Evolutionary conservation across 73 alveolate species (phyloP), one percentile per base, ranked within the genome.

Genomic region (Paramecium octaurelia): DNA sequence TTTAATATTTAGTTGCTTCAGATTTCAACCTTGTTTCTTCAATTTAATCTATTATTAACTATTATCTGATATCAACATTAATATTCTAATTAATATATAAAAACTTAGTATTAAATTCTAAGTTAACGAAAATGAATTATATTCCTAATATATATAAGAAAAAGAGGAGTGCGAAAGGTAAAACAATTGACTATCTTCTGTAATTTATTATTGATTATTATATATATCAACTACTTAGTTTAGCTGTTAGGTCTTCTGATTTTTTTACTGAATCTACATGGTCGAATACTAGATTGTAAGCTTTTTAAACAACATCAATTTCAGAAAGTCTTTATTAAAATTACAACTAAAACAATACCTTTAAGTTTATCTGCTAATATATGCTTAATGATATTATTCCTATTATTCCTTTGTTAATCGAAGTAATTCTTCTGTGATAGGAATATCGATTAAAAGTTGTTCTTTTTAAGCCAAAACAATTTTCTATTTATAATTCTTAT

Each of bases 261-360:
- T 48, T 80, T 46, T 46, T 44, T 2, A 80, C 91, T 20, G 70
- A 80, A 80, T 80, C 91, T 80, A 80, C 91, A 80, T 80, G 91
- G 48, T 80, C 91, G 34, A 44, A 48, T 18, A 80, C 57, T 23
- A 80, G 57, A 80, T 80, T 80, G 14, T 80, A 44, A 1, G 91
- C 91, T 23, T 42, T 31, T 48, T 80, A 34, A 0, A 80, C 91
- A 80, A 80, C 75, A 10, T 80, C 57, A 14, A 80, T 80, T 80
- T 80, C 91, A 31, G 34, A 21, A 16, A 23, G 34, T 80, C 91
- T 80, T 20, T 11, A 21, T 80, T 11, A 21, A 31, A 14, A 44
- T 80, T 24, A 42, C 0, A 40, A 3, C 5, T 12, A 4, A 18
- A 54, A 11, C 3, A 23, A 80, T 80, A 80, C 91, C 91, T 80